Percentiles rank a stretch among this genome's conserved stretches.
Evolutionary conservation across 176 grass and related monocot species (phyloP).

Genomic region (Rhynchospora tenuis): DNA sequence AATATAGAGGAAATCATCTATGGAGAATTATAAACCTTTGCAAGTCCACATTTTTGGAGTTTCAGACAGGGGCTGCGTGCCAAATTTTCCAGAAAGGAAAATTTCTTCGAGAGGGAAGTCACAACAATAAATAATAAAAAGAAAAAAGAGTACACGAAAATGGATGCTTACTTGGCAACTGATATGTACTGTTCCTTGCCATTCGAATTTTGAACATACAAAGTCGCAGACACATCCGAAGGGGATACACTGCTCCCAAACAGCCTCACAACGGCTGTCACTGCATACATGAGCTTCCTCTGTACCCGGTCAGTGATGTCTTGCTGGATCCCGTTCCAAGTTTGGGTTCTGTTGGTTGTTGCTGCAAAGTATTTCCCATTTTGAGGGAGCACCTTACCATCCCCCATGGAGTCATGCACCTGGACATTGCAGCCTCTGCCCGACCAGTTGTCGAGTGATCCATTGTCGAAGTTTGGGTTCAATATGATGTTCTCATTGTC

Average conservation of each 20-base stretch:
- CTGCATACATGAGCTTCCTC: conserved; percentile 59
- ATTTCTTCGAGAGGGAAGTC: too few relatives aligned
- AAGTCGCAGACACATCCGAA: conserved; percentile 53
- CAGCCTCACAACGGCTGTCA: conserved; percentile 52
- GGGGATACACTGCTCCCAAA: conserved; percentile 14
- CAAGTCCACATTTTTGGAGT: too few relatives aligned
- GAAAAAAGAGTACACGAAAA: too few relatives aligned
- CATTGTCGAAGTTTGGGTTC: conserved; percentile 83
- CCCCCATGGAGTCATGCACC: conserved; percentile 65
- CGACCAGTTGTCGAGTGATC: conserved; percentile 53
- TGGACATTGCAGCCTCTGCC: conserved; percentile 78
- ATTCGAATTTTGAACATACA: conserved; percentile 46
- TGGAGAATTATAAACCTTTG: too few relatives aligned
- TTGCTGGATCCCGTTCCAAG: conserved; percentile 77
- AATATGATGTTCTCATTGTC: conserved; percentile 71
- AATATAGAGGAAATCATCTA: too few relatives aligned
- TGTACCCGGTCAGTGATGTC: conserved; percentile 63
- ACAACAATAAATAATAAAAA: too few relatives aligned
- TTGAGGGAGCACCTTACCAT: conserved; percentile 52
- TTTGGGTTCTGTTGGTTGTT: conserved; percentile 56
- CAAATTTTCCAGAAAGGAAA: too few relatives aligned
- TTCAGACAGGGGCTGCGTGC: too few relatives aligned
- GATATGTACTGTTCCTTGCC: conserved; percentile 46
- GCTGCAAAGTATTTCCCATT: conserved; percentile 75
- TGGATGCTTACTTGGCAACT: too few relatives aligned